Evolutionary conservation across 805 yeast genomes (phyloP).

Genomic region (Clavispora santaluciae): DNA sequence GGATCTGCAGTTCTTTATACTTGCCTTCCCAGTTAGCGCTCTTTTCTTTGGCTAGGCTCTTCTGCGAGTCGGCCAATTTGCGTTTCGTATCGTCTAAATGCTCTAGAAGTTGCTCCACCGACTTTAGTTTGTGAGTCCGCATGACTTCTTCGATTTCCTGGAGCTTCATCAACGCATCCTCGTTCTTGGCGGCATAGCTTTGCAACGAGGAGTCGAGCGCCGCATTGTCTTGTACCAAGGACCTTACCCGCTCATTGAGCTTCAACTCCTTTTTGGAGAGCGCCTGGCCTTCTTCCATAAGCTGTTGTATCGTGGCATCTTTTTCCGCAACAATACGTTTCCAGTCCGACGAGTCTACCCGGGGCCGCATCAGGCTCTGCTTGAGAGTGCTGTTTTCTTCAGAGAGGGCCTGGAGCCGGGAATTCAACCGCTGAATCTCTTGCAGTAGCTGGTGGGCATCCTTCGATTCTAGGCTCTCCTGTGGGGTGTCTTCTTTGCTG

Average conservation of each 20-base stretch:
- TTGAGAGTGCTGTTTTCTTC: constrained; percentile 3
- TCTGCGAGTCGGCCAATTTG: constrained; percentile 12
- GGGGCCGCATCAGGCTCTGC: not conserved
- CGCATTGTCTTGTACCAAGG: constrained; percentile 38
- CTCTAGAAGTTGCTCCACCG: constrained; percentile 25
- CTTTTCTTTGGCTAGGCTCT: constrained; percentile 15
- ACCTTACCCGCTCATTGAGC: constrained; percentile 61
- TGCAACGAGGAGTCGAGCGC: constrained; percentile 27
- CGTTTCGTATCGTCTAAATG: constrained; percentile 12
- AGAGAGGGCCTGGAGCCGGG: not conserved
- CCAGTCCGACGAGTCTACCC: not conserved
- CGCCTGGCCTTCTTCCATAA: constrained; percentile 72
- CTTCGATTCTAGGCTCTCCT: not conserved
- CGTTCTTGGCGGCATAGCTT: constrained; percentile 27
- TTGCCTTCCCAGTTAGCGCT: constrained; percentile 22
- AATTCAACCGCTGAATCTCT: not conserved
- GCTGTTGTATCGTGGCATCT: constrained; percentile 59
- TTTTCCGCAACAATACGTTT: constrained; percentile 37
- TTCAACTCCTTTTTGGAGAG: constrained; percentile 68
- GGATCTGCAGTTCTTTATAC: constrained; percentile 20
- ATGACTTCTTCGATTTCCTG: constrained; percentile 37
- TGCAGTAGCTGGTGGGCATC: not conserved
- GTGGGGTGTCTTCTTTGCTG: not conserved
- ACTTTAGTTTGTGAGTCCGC: constrained; percentile 22
- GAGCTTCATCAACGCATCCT: constrained; percentile 25